Conservation (phyloP, 2,329 filamentous ascomycete genomes). For the Colletotrichum orbiculare region DNA sequence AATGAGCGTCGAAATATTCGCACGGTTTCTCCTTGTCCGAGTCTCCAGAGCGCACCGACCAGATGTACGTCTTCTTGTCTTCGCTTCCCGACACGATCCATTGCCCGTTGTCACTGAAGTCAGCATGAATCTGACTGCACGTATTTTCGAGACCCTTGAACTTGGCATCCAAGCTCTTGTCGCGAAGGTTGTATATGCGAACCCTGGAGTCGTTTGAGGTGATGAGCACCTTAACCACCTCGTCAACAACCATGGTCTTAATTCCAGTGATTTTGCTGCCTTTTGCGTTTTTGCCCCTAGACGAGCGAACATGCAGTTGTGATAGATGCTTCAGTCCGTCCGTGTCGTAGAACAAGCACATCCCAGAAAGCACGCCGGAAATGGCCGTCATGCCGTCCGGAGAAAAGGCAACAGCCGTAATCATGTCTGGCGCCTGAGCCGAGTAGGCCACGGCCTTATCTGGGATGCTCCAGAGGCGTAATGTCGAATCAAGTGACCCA, state of each 20-base stretch:
- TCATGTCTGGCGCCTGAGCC: constrained; percentile 82
- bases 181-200: constrained; percentile 86
- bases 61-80: constrained; percentile 89
- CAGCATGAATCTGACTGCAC: constrained; percentile 89
- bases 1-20: constrained; percentile 92
- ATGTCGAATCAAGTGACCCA: constrained; percentile 87
- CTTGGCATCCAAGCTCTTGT: constrained; percentile 88
- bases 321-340: constrained; percentile 86
- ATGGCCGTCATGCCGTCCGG: constrained; percentile 92
- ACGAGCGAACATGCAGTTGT: constrained; percentile 93
- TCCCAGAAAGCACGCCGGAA: constrained; percentile 85
- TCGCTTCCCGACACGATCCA: constrained; percentile 95
- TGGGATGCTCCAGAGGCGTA: constrained; percentile 95
- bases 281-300: constrained; percentile 91
- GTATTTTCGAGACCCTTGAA: constrained; percentile 92
- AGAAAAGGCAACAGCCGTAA: constrained; percentile 93
- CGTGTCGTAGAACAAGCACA: constrained; percentile 92
- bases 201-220: constrained; percentile 96
- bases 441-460: constrained; percentile 93
- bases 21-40: constrained; percentile 82
- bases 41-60: constrained; percentile 74
- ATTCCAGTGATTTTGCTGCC: constrained; percentile 98
- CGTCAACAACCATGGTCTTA: constrained; percentile 74
- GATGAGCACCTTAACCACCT: constrained; percentile 84
- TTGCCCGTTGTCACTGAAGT: constrained; percentile 85